Evolutionary conservation across 192 early-diverging fungal species (phyloP), one percentile per base, ranked within the genome.

Genomic region (Podila verticillata): DNA sequence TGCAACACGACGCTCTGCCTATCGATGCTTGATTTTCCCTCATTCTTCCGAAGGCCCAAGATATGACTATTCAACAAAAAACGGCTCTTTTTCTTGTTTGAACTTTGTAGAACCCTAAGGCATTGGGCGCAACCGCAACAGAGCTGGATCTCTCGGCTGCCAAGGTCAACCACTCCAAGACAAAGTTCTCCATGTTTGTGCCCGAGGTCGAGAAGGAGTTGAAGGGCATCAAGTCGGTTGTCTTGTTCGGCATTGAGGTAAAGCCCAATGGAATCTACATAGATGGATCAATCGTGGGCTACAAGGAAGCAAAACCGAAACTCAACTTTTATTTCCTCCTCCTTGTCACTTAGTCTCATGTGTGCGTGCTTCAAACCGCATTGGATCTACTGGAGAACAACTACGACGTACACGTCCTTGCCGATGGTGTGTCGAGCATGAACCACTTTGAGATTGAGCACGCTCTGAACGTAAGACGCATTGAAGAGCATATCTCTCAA

Each of bases 331-430:
- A 49, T 61, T 22, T 60, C n/a, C n/a, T n/a, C n/a, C n/a, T n/a
- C n/a, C 51, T 66, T 44, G 39, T 17, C 39, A 17, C 29, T 48
- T 77, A 94, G 89, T 88, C 95, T 17, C 98, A 99, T 74, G 97
- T 99, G 7, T 99, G 98, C 74, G 92, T 99, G 7, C 68, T 95
- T 47, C 98, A 99, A 84, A 98, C 98, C 15, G 93, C 95, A 26
- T 85, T 99, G 79, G 98, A 98, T 57, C 73, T 99, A 29, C 69
- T 96, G 48, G 91, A 94, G 31, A 79, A 87, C 29, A 83, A 92
- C 61, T 90, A 89, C 68, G 89, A 94, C 65, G 96, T 97, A 54
- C 92, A 95, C 71, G 93, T 99, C n/a, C 79, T 98, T 64, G 90
- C 93, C 1, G 97, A 98, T 81, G 98, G 95, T 34, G 93, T 99